A percentile compares a stretch with the other conserved stretches of the same genome.
Conservation (phyloP, 352 stramenopile genomes). For the Phytophthora tentaculata region DNA sequence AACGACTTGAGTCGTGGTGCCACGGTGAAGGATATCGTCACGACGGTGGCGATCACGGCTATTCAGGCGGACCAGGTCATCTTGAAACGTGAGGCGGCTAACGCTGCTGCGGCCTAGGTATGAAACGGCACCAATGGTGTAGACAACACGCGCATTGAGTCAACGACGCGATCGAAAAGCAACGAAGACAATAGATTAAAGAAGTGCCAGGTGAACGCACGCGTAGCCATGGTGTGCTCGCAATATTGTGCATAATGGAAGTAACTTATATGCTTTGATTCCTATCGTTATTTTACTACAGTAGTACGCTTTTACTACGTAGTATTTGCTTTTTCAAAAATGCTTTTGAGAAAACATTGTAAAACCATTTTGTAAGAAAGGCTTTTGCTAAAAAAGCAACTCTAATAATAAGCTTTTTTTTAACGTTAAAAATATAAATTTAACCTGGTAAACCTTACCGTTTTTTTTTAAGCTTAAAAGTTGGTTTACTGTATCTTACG, state of each 20-base stretch:
- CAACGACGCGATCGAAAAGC: conserved; percentile 12
- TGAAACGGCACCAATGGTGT: conserved; percentile 14
- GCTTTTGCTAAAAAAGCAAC: background rate
- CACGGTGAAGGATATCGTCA: conserved; percentile 91
- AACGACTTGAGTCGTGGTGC: conserved; percentile 90
- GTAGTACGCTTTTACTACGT: no score
- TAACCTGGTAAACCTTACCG: no score
- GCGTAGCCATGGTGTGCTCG: background rate
- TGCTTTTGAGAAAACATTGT: no score
- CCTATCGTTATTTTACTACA: background rate
- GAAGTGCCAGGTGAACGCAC: background rate
- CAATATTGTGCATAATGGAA: conserved; percentile 30
- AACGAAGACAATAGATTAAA: conserved; percentile 27
- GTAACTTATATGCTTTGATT: conserved; percentile 39
- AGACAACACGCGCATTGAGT: conserved; percentile 14
- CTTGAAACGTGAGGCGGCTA: conserved; percentile 29
- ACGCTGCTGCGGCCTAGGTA: conserved; percentile 21
- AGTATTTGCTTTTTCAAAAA: no score
- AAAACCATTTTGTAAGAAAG: no score
- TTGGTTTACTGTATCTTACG: no score
- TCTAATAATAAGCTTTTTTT: no score
- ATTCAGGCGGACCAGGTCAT: conserved; percentile 85
- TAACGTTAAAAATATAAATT: no score
- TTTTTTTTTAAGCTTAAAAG: no score
- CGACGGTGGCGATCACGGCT: conserved; percentile 88